phyloP scores from a whole-genome alignment of 768 basidiomycete genomes.

The Chalciporus chontae region DNA sequence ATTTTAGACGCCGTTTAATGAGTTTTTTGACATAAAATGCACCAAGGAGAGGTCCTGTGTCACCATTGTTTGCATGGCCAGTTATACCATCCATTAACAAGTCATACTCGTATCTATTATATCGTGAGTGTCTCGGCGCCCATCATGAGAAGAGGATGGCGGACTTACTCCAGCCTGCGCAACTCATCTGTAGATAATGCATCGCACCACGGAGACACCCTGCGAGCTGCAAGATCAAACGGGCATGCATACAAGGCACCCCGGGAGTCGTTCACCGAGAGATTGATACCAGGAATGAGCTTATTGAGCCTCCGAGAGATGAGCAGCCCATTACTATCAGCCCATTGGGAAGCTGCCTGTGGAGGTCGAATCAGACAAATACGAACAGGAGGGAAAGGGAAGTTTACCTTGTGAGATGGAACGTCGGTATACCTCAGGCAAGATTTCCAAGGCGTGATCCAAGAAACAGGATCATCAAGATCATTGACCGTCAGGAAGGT shows the following conservation, averaged over 20 bases:
- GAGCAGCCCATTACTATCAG: slow-evolving; percentile 31
- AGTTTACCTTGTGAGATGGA: slow-evolving; percentile 6
- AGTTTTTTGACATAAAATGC: slow-evolving; percentile 38
- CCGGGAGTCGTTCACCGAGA: slow-evolving; percentile 34
- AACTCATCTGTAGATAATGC: slow-evolving; percentile 36
- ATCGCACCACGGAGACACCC: slow-evolving; percentile 39
- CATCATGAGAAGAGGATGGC: neutral
- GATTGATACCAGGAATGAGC: slow-evolving; percentile 31
- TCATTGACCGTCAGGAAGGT: slow-evolving; percentile 32
- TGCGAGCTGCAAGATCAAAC: slow-evolving; percentile 37
- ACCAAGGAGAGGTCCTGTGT: slow-evolving; percentile 36
- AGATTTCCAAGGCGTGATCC: slow-evolving; percentile 41
- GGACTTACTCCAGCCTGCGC: slow-evolving; percentile 34
- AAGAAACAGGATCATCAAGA: slow-evolving; percentile 34
- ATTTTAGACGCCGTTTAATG: slow-evolving; percentile 30
- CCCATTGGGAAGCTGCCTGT: slow-evolving; percentile 30
- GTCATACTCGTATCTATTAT: slow-evolving; percentile 37
- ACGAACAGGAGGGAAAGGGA: neutral
- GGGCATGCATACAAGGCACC: slow-evolving; percentile 43
- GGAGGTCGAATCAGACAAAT: neutral
- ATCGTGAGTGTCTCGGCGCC: neutral
- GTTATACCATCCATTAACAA: slow-evolving; percentile 36
- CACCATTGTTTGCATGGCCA: slow-evolving; percentile 31
- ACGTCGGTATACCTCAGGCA: slow-evolving; percentile 26
- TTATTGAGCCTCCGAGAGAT: slow-evolving; percentile 35